Evolutionary conservation across 176 grass and related monocot species (phyloP).

Genomic region (Tillandsia leiboldiana): DNA sequence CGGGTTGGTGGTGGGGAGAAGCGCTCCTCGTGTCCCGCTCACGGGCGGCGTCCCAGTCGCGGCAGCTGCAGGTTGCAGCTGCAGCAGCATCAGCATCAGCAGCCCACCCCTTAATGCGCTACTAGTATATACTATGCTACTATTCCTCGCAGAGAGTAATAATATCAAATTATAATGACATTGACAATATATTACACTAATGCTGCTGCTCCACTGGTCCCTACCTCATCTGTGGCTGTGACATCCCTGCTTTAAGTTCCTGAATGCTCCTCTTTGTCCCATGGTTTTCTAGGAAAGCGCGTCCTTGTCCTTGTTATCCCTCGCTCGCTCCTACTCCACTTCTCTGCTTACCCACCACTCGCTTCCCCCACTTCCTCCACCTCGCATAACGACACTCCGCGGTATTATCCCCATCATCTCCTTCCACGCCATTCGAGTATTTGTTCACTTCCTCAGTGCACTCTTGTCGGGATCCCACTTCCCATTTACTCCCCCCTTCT

Average conservation of each 20-base stretch:
- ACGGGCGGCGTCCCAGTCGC: constrained; percentile 26
- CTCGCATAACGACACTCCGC: constrained; percentile 18
- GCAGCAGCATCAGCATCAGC: background rate
- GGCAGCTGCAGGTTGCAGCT: constrained; percentile 1
- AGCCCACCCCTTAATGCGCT: background rate
- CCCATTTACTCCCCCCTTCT: constrained; percentile 2
- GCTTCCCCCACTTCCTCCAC: constrained; percentile 8
- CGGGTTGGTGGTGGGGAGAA: background rate
- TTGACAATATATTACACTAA: constrained; percentile 17
- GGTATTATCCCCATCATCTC: constrained; percentile 16
- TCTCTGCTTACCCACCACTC: constrained; percentile 1
- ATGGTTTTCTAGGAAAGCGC: constrained; percentile 39
- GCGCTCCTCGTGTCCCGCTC: constrained; percentile 26
- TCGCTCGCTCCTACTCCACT: background rate
- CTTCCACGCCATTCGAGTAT: constrained; percentile 8
- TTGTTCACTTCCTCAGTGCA: constrained; percentile 14
- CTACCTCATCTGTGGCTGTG: background rate
- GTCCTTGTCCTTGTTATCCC: constrained; percentile 28
- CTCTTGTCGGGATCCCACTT: constrained; percentile 34
- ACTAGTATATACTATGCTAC: background rate
- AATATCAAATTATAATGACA: background rate
- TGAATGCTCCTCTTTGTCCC: constrained; percentile 55
- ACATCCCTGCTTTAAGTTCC: constrained; percentile 10
- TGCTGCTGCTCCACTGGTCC: background rate
- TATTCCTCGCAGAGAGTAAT: background rate